phyloP scores from a whole-genome alignment of 768 basidiomycete genomes.

The Serendipita indica region DNA sequence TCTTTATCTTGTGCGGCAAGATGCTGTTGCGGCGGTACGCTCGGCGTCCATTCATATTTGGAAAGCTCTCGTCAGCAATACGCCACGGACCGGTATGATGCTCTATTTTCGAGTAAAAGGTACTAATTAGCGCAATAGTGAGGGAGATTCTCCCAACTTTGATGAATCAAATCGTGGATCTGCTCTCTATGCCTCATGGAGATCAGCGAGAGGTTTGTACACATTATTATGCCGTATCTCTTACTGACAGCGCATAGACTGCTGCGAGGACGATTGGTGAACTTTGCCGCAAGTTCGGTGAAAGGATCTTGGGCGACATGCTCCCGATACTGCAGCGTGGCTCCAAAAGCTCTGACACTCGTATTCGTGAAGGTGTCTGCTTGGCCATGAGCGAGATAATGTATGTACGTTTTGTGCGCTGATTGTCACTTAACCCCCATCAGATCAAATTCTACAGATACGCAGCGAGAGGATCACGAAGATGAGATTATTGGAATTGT shows the following conservation, averaged over 20 bases:
- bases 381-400: conserved; percentile 77
- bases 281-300: conserved; percentile 89
- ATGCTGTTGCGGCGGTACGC: conserved; percentile 75
- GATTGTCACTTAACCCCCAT: conserved; percentile 12
- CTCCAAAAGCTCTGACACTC: conserved; percentile 42
- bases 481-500: conserved; percentile 78
- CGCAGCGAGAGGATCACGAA: conserved; percentile 76
- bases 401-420: conserved; percentile 29
- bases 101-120: neutral
- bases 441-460: conserved; percentile 72
- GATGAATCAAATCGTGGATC: conserved; percentile 54
- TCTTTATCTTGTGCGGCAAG: conserved; percentile 86
- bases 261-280: conserved; percentile 80
- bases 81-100: conserved; percentile 64
- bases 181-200: conserved; percentile 62
- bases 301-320: conserved; percentile 73
- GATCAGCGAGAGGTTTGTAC: conserved; percentile 76
- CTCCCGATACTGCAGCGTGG: conserved; percentile 55
- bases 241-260: conserved; percentile 34
- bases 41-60: conserved; percentile 90
- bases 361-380: conserved; percentile 72
- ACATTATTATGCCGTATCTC: neutral
- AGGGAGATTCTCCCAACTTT: conserved; percentile 85
- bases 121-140: conserved; percentile 31
- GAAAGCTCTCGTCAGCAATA: conserved; percentile 95